phyloP scores from a whole-genome alignment of 2,329 filamentous ascomycete genomes.

The Neonectria ditissima region DNA sequence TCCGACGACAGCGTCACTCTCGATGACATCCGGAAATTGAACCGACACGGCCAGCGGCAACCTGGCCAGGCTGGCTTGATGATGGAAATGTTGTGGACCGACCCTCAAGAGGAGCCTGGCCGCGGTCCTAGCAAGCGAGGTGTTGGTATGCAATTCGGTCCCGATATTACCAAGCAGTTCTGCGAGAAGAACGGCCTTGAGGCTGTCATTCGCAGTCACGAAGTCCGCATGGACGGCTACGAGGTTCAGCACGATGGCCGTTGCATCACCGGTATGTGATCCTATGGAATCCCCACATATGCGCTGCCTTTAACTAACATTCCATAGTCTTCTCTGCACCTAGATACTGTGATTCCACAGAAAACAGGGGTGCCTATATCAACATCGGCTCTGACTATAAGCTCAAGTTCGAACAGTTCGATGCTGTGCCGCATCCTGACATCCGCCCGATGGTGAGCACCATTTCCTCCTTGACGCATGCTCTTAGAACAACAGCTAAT shows the following conservation, averaged over 20 bases:
- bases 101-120: slow-evolving; percentile 87
- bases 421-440: slow-evolving; percentile 94
- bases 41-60: slow-evolving; percentile 90
- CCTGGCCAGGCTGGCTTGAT: slow-evolving; percentile 94
- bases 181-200: slow-evolving; percentile 96
- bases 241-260: slow-evolving; percentile 96
- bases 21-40: slow-evolving; percentile 92
- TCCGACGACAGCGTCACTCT: slow-evolving; percentile 93
- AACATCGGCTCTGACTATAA: slow-evolving; percentile 94
- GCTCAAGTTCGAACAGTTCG: slow-evolving; percentile 91
- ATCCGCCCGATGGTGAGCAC: slow-evolving; percentile 87
- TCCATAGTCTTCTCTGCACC: slow-evolving; percentile 92
- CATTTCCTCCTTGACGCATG: background rate
- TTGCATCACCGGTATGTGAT: slow-evolving; percentile 84
- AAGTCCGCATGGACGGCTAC: slow-evolving; percentile 99
- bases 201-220: slow-evolving; percentile 95
- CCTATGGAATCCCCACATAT: background rate
- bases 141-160: slow-evolving; percentile 95
- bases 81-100: slow-evolving; percentile 99
- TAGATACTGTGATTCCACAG: slow-evolving; percentile 96
- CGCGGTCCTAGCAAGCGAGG: slow-evolving; percentile 96
- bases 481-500: slow-evolving; percentile 41
- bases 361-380: slow-evolving; percentile 98
- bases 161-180: slow-evolving; percentile 95
- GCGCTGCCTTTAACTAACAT: slow-evolving; percentile 27